A percentile compares a stretch with the other conserved stretches of the same genome.
phyloP scores from a whole-genome alignment of 129 eudicot genomes.

The Flaveria ramosissima region DNA sequence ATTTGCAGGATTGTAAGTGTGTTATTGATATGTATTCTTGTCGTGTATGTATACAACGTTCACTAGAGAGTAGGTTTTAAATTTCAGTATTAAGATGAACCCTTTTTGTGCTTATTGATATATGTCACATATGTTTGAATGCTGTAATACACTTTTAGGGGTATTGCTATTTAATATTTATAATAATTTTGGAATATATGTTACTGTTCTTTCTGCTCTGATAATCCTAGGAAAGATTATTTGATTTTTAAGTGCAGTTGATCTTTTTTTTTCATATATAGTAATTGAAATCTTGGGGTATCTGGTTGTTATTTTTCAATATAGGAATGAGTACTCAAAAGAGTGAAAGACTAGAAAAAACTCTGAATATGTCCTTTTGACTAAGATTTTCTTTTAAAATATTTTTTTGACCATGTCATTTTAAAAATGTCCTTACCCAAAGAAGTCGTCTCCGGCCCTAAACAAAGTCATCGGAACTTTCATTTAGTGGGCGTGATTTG shows the following conservation, averaged over 20 bases:
- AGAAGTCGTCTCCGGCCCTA: no score
- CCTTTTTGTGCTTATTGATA: not conserved
- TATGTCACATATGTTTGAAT: not conserved
- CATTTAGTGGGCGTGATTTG: no score
- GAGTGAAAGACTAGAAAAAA: no score
- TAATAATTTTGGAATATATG: not conserved
- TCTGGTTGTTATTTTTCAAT: no score
- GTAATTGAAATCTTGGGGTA: not conserved
- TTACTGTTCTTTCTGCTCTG: not conserved
- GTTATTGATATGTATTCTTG: slow-evolving; percentile 15
- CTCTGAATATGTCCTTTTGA: no score
- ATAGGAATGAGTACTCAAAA: no score
- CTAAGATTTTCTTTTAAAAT: no score
- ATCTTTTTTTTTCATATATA: not conserved
- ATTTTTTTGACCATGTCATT: no score
- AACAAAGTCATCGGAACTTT: no score
- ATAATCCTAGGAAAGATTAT: not conserved
- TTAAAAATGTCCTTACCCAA: no score
- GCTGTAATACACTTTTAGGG: not conserved
- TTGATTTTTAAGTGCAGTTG: not conserved
- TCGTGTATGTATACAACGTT: slow-evolving; percentile 16
- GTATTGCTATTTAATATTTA: not conserved
- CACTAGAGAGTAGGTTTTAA: slow-evolving; percentile 13
- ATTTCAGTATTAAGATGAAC: slow-evolving; percentile 1
- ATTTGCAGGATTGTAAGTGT: slow-evolving; percentile 7